A percentile compares a stretch with the other conserved stretches of the same genome.
Conservation (phyloP, 805 yeast species). For the Saturnispora mendoncae region DNA sequence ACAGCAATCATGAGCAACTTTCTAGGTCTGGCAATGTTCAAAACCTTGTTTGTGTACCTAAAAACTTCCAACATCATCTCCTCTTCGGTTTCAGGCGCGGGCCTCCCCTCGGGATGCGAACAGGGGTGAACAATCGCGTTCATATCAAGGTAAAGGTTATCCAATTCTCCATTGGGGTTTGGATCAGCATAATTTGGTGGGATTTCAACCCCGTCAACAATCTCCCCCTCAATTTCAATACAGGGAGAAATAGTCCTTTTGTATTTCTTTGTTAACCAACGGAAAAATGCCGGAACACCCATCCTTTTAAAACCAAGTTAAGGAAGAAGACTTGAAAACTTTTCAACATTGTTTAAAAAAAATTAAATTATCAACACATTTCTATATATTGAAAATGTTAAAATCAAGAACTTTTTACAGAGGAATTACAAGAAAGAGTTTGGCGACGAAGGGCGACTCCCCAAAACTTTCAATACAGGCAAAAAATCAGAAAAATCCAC, state of each 20-base stretch:
- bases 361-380: neutral
- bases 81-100: constrained; percentile 93
- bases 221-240: constrained; percentile 56
- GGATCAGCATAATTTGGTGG: constrained; percentile 65
- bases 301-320: constrained; percentile 26
- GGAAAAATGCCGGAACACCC: constrained; percentile 97
- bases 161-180: constrained; percentile 93
- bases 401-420: constrained; percentile 3
- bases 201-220: constrained; percentile 50
- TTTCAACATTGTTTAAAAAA: neutral
- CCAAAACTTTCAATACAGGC: constrained; percentile 5
- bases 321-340: constrained; percentile 2
- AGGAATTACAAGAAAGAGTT: constrained; percentile 12
- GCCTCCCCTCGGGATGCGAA: constrained; percentile 94
- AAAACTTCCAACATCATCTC: constrained; percentile 94
- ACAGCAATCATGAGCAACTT: constrained; percentile 91
- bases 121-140: constrained; percentile 99
- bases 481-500: constrained; percentile 6
- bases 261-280: constrained; percentile 90
- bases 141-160: constrained; percentile 92
- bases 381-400: constrained; percentile 3
- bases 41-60: constrained; percentile 83
- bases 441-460: constrained; percentile 5
- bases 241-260: constrained; percentile 93
- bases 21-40: constrained; percentile 91